These are phyloP conservation scores for Fagus crenata DNA, from an alignment of 306 rosid species.

Conservation along the genomic window DNA sequence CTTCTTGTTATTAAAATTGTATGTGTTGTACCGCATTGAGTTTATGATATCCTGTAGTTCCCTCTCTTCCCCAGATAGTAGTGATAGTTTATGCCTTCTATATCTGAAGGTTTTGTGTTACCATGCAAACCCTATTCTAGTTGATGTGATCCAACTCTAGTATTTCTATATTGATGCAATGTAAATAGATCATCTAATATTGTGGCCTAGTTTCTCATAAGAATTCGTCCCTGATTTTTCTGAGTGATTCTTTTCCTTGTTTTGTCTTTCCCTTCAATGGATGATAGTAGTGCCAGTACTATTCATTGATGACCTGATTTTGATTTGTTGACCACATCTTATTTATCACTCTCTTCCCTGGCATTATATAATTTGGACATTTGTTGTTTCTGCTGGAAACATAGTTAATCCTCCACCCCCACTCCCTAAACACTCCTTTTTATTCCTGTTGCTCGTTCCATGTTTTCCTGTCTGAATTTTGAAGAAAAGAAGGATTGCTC, in stretches of 20 bases:
- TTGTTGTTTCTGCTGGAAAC: neutral
- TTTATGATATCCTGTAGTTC: neutral
- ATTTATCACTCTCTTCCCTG: neutral
- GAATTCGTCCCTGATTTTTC: neutral
- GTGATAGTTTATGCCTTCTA: neutral
- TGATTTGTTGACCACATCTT: neutral
- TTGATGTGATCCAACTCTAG: neutral
- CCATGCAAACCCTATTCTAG: neutral
- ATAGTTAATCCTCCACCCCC: neutral
- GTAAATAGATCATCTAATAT: neutral
- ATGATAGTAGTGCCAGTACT: neutral
- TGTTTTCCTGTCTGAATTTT: neutral
- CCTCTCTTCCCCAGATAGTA: neutral
- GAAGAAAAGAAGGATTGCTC: neutral
- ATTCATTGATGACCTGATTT: neutral
- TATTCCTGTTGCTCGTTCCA: neutral
- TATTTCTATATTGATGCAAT: neutral
- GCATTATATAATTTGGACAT: neutral
- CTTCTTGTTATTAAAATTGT: neutral
- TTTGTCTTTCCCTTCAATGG: neutral
- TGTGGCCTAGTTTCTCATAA: neutral
- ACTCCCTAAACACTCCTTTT: too few species aligned
- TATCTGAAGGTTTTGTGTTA: neutral
- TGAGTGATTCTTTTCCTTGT: neutral
- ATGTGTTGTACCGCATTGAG: neutral